Evolutionary conservation across 202 grass and related monocot species (phyloP), one percentile per base, ranked within the genome.

Genomic region (Setaria italica): DNA sequence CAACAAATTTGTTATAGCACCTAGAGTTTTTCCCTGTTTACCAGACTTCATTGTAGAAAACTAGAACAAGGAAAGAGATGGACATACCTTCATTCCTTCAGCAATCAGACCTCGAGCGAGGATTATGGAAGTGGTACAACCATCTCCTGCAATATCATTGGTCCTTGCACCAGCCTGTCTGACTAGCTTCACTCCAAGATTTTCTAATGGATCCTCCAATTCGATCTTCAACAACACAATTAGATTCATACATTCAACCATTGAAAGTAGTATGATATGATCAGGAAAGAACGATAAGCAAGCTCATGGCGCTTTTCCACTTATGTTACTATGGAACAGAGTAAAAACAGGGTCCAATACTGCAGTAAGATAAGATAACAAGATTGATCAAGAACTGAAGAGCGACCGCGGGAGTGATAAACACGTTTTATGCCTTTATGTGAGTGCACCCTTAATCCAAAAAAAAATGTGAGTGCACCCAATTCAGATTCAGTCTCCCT

Each of bases 181-280:
- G 69, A 98, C 90, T 82, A 98, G 88, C 73, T 98, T 95, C 32
- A 98, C 95, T 67, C 95, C 95, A 64, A 98, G 88, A 91, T 95
- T 98, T 87, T 98, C 93, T 78, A 98, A 76, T 4, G 95, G 93
- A 9, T 98, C 95, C 72, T 95, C 95, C 79, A 95, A 85, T 88
- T 94, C 95, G 82, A 98, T 82, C 95, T 98, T 88, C 34, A 34
- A 46, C 11, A 60, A 77, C 20, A 45, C 17, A 70, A 80, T 72
- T 58, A 42, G 56, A 63, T 16, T 76, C n/a, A 69, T 48, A n/a
- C 39, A 72, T 55, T 72, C 25, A 55, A 19, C 20, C 7, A 85
- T 46, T 53, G 43, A 33, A 73, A 75, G 4, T 19, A 41, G 9
- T 50, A 37, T 37, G 11, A 10, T 41, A 79, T 62, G 67, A 60